Conservation (phyloP, 805 yeast genomes). For the Monosporozyma aquatica region DNA sequence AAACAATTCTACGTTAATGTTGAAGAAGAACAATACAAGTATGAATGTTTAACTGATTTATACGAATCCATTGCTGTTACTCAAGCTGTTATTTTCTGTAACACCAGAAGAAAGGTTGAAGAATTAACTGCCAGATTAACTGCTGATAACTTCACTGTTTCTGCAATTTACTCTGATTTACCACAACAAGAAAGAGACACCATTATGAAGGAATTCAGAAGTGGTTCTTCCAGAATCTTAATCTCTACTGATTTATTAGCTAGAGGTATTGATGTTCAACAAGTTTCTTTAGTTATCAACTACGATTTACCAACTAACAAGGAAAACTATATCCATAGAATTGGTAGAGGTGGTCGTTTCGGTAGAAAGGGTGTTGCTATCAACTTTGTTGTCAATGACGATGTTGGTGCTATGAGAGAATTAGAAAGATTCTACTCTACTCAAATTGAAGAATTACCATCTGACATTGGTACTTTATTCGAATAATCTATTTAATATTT, state of each 20-base stretch:
- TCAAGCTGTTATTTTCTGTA: constrained; percentile 96
- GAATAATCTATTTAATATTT: constrained; percentile 8
- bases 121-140: constrained; percentile 75
- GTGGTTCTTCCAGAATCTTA: constrained; percentile 85
- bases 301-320: constrained; percentile 88
- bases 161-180: constrained; percentile 96
- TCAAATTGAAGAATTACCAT: constrained; percentile 71
- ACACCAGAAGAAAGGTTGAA: constrained; percentile 91
- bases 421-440: constrained; percentile 66
- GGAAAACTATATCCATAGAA: constrained; percentile 94
- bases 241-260: constrained; percentile 98
- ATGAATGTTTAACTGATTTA: constrained; percentile 87
- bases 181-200: constrained; percentile 89
- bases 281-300: constrained; percentile 90
- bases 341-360: constrained; percentile 96
- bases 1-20: constrained; percentile 86
- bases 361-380: constrained; percentile 98
- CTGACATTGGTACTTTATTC: constrained; percentile 49
- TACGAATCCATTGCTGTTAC: constrained; percentile 93
- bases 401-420: constrained; percentile 63
- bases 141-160: constrained; percentile 79
- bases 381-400: constrained; percentile 80
- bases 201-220: constrained; percentile 92
- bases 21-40: constrained; percentile 88
- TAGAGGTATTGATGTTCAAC: constrained; percentile 97